phyloP scores from a whole-genome alignment of 352 stramenopile genomes.

The Phytophthora meadii region DNA sequence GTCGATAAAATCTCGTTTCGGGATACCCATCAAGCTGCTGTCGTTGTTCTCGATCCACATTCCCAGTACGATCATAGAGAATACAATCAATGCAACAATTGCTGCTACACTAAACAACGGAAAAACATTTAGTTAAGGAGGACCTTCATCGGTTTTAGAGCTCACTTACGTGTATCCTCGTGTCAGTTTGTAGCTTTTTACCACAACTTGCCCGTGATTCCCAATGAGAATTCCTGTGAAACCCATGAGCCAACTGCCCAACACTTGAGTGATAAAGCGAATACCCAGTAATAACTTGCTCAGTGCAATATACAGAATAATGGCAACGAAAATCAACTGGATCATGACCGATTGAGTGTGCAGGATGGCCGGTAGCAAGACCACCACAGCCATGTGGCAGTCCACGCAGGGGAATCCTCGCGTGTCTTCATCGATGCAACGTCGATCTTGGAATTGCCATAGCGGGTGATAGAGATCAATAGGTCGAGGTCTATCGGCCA shows the following conservation, averaged over 20 bases:
- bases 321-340: slow-evolving; percentile 30
- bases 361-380: slow-evolving; percentile 64
- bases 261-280: slow-evolving; percentile 64
- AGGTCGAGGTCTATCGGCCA: slow-evolving; percentile 48
- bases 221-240: slow-evolving; percentile 60
- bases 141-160: not conserved
- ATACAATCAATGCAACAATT: slow-evolving; percentile 53
- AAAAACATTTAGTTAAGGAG: slow-evolving; percentile 1
- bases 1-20: slow-evolving; percentile 67
- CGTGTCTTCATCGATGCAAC: slow-evolving; percentile 55
- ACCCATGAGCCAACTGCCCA: slow-evolving; percentile 70
- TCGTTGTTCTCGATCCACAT: slow-evolving; percentile 84
- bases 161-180: slow-evolving; percentile 53
- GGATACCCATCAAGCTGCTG: slow-evolving; percentile 65
- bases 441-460: slow-evolving; percentile 26
- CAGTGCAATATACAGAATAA: slow-evolving; percentile 31
- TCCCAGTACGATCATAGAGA: slow-evolving; percentile 61
- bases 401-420: slow-evolving; percentile 74
- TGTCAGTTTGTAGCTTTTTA: slow-evolving; percentile 55
- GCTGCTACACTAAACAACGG: slow-evolving; percentile 38
- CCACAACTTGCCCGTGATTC: slow-evolving; percentile 61
- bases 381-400: slow-evolving; percentile 77
- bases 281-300: slow-evolving; percentile 58
- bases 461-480: slow-evolving; percentile 60
- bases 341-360: slow-evolving; percentile 43